A percentile compares a stretch with the other conserved stretches of the same genome.
phyloP scores from a whole-genome alignment of 225 moss, liverwort and hornwort species.

The Pleurozium schreberi region DNA sequence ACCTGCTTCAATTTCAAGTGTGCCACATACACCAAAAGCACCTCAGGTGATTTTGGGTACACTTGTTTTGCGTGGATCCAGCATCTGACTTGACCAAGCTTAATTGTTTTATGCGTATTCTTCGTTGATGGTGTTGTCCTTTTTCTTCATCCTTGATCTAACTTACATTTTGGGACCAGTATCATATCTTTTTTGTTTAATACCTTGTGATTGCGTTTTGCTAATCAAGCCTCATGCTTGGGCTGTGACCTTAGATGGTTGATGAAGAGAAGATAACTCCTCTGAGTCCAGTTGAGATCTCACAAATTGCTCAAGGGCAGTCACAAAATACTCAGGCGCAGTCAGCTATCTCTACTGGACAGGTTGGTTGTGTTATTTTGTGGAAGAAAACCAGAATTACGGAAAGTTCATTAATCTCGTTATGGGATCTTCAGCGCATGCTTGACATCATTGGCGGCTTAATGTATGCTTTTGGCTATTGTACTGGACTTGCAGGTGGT shows the following conservation, averaged over 20 bases:
- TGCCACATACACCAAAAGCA: conserved; percentile 28
- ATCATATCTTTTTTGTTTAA: neutral
- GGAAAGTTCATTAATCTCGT: neutral
- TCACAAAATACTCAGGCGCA: conserved; percentile 23
- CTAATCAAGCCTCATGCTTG: conserved; percentile 15
- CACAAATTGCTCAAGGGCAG: conserved; percentile 46
- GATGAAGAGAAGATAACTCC: conserved; percentile 60
- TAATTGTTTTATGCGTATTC: neutral
- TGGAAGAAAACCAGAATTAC: neutral
- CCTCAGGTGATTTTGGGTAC: conserved; percentile 19
- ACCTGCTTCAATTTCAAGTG: conserved; percentile 14
- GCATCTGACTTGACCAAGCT: neutral
- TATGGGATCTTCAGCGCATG: neutral
- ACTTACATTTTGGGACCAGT: neutral
- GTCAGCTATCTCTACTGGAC: conserved; percentile 27
- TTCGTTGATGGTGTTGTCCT: neutral
- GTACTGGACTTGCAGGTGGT: conserved; percentile 49
- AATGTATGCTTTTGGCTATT: conserved; percentile 12
- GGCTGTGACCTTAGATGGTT: conserved; percentile 16
- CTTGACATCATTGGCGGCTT: neutral
- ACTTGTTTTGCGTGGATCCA: neutral
- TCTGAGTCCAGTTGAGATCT: conserved; percentile 38
- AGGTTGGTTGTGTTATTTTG: conserved; percentile 14
- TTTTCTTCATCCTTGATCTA: neutral
- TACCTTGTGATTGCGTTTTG: neutral